These are phyloP conservation scores for Sporothrix pallida DNA, from an alignment of 2,329 filamentous ascomycete genomes.

Conservation along the genomic window DNA sequence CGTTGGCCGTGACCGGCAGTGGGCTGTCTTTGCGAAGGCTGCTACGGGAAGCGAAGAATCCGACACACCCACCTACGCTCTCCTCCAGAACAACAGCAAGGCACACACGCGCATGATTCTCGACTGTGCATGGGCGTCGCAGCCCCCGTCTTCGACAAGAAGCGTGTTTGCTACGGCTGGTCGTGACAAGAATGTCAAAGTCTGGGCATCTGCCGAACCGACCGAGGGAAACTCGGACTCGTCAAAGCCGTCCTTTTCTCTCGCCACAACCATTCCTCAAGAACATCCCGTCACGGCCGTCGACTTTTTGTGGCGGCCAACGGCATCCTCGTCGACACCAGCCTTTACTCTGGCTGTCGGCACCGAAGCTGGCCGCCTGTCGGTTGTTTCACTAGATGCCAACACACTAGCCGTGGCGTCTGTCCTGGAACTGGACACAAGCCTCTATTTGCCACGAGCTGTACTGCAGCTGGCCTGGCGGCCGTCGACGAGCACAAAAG, in stretches of 20 bases:
- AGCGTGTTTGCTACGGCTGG: slow-evolving; percentile 82
- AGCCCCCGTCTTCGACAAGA: slow-evolving; percentile 33
- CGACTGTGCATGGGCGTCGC: slow-evolving; percentile 78
- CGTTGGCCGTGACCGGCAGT: slow-evolving; percentile 89
- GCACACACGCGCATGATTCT: slow-evolving; percentile 93
- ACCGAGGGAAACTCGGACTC: slow-evolving; percentile 38
- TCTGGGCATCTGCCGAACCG: slow-evolving; percentile 60
- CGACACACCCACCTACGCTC: slow-evolving; percentile 54
- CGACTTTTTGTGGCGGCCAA: slow-evolving; percentile 60
- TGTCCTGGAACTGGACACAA: slow-evolving; percentile 45
- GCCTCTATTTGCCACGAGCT: slow-evolving; percentile 65
- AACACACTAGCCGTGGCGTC: slow-evolving; percentile 45
- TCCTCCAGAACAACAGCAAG: slow-evolving; percentile 73
- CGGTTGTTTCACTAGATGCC: slow-evolving; percentile 51
- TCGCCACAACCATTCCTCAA: slow-evolving; percentile 59
- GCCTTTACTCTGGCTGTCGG: slow-evolving; percentile 59
- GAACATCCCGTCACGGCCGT: slow-evolving; percentile 72
- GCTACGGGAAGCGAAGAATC: not conserved
- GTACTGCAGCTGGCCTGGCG: slow-evolving; percentile 74
- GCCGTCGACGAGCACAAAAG: slow-evolving; percentile 42
- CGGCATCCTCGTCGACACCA: slow-evolving; percentile 41
- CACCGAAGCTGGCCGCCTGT: slow-evolving; percentile 60
- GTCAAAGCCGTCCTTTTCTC: slow-evolving; percentile 53
- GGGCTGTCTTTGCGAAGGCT: slow-evolving; percentile 74
- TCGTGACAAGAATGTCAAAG: slow-evolving; percentile 81